These are phyloP conservation scores for Vigna hirtella DNA, from an alignment of 306 rosid genomes.

Conservation along the genomic window DNA sequence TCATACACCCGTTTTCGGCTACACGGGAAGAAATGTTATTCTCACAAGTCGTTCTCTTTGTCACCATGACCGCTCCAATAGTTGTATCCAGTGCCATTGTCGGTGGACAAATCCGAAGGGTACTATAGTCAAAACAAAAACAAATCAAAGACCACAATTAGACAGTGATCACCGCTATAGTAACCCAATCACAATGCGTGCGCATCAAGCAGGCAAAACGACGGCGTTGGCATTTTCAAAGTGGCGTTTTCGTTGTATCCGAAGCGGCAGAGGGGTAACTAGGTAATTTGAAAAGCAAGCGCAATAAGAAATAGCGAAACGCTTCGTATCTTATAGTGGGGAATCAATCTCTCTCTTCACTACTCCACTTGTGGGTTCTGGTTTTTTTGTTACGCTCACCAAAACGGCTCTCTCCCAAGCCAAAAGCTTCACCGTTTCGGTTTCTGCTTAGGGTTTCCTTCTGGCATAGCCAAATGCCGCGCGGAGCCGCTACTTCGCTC, in stretches of 20 bases:
- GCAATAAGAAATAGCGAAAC: conserved; percentile 36
- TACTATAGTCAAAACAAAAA: background rate
- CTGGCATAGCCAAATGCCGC: conserved; percentile 37
- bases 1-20: conserved; percentile 25
- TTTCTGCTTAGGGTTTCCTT: conserved; percentile 78
- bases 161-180: conserved; percentile 7
- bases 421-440: conserved; percentile 43
- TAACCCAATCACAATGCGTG: conserved; percentile 28
- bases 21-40: background rate
- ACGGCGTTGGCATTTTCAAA: conserved; percentile 26
- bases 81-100: background rate
- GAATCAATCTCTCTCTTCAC: conserved; percentile 41
- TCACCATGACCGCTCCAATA: background rate
- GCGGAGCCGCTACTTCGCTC: conserved; percentile 1
- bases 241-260: conserved; percentile 35
- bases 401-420: background rate
- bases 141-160: background rate
- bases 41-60: background rate
- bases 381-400: conserved; percentile 20
- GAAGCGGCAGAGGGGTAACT: conserved; percentile 41
- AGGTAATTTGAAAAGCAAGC: background rate
- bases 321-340: conserved; percentile 48
- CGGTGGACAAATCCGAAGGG: conserved; percentile 14
- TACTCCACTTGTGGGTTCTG: conserved; percentile 26
- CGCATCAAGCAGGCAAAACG: conserved; percentile 43